Evolutionary conservation across 495 filamentous ascomycete species (phyloP).

Genomic region (Recurvomyces mirabilis): DNA sequence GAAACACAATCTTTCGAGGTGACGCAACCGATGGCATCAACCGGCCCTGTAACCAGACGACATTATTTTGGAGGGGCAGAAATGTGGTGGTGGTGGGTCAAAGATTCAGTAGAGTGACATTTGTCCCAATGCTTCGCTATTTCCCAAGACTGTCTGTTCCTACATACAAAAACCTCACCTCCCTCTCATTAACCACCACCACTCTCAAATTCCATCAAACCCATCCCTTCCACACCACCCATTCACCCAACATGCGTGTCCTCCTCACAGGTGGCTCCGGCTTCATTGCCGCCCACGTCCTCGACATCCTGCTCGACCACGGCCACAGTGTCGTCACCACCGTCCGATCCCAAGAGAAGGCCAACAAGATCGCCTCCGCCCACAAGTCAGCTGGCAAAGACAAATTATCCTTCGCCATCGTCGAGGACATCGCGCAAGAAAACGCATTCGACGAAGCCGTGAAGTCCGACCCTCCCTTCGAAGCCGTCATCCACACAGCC

Average conservation of each 20-base stretch:
- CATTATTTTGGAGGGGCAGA: neutral
- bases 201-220: neutral
- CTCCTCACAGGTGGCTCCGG: conserved; percentile 55
- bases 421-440: conserved; percentile 67
- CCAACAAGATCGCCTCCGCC: conserved; percentile 58
- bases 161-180: neutral
- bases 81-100: neutral
- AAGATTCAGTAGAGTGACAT: no score
- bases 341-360: conserved; percentile 72
- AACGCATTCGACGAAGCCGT: conserved; percentile 73
- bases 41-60: conserved; percentile 2
- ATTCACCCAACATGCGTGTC: conserved; percentile 43
- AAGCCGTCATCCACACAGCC: conserved; percentile 80
- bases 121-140: conserved; percentile 4
- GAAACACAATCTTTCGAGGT: no score
- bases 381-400: conserved; percentile 42
- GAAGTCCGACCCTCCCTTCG: conserved; percentile 55
- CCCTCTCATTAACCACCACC: neutral
- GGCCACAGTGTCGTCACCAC: conserved; percentile 72
- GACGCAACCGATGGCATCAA: no score
- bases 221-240: neutral
- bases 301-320: conserved; percentile 59
- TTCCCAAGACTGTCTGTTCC: conserved; percentile 1
- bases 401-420: conserved; percentile 64
- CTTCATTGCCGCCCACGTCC: conserved; percentile 70